Conservation (phyloP, 2,329 filamentous ascomycete species). For the Thielaviopsis musarum region DNA sequence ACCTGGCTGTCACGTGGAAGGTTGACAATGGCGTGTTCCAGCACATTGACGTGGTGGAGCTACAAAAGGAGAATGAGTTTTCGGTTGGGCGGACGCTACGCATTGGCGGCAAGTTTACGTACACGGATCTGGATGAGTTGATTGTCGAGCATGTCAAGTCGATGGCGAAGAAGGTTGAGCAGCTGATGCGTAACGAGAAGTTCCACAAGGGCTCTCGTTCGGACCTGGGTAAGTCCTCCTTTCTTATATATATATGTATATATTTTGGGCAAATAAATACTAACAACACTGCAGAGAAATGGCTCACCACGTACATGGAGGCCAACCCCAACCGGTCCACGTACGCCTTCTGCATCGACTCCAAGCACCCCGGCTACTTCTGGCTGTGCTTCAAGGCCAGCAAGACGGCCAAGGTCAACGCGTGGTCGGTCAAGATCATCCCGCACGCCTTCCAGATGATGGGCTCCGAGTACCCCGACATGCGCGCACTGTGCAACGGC, state of each 20-base stretch:
- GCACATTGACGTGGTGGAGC: slow-evolving; percentile 90
- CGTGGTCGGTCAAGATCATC: slow-evolving; percentile 77
- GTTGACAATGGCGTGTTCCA: slow-evolving; percentile 92
- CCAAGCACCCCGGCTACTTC: slow-evolving; percentile 87
- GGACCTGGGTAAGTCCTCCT: slow-evolving; percentile 57
- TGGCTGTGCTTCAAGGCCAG: slow-evolving; percentile 92
- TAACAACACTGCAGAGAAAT: slow-evolving; percentile 50
- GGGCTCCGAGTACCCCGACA: slow-evolving; percentile 80
- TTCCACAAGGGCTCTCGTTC: slow-evolving; percentile 67
- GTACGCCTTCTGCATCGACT: slow-evolving; percentile 91
- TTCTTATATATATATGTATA: not conserved
- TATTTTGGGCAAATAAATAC: not conserved
- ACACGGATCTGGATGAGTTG: slow-evolving; percentile 90
- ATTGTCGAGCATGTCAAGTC: slow-evolving; percentile 95
- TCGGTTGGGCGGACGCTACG: slow-evolving; percentile 74
- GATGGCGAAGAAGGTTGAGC: slow-evolving; percentile 94
- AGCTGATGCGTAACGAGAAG: slow-evolving; percentile 89
- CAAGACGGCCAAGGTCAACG: slow-evolving; percentile 51
- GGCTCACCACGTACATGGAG: slow-evolving; percentile 89
- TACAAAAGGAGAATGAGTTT: slow-evolving; percentile 95
- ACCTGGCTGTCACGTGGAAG: slow-evolving; percentile 95
- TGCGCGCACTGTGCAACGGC: slow-evolving; percentile 88
- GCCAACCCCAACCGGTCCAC: slow-evolving; percentile 88
- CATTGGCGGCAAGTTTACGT: slow-evolving; percentile 76
- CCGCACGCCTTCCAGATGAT: slow-evolving; percentile 87